Percentiles rank a stretch among this genome's conserved stretches.
phyloP scores from a whole-genome alignment of 2,329 filamentous ascomycete species.

The Aspergillus tamarii region DNA sequence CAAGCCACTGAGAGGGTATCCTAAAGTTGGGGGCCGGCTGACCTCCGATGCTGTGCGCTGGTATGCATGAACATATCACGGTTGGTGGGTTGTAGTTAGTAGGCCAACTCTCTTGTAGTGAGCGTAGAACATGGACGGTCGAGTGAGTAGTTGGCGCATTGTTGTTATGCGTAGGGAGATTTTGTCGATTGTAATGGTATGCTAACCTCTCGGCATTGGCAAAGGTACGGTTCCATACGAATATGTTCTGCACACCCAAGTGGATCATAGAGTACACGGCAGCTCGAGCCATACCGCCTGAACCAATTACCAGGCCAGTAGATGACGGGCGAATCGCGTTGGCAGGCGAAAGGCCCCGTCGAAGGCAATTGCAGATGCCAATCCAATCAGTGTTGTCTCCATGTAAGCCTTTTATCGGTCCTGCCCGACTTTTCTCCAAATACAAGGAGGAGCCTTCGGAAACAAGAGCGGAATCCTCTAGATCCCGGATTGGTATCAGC shows the following conservation, averaged over 20 bases:
- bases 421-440: conserved; percentile 64
- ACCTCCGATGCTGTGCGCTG: conserved; percentile 41
- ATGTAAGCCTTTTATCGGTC: conserved; percentile 69
- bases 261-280: conserved; percentile 46
- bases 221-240: conserved; percentile 42
- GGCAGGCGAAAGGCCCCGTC: conserved; percentile 72
- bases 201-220: conserved; percentile 40
- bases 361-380: conserved; percentile 73
- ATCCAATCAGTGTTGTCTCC: conserved; percentile 85
- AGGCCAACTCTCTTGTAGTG: conserved; percentile 38
- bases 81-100: conserved; percentile 39
- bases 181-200: conserved; percentile 41
- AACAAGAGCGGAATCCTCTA: conserved; percentile 57
- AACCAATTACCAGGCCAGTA: conserved; percentile 64
- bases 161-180: conserved; percentile 25
- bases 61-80: conserved; percentile 43
- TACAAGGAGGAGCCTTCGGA: conserved; percentile 61
- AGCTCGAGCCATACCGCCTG: conserved; percentile 54
- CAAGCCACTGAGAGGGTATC: conserved; percentile 41
- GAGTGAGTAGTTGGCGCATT: conserved; percentile 23
- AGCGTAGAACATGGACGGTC: conserved; percentile 32
- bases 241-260: conserved; percentile 42
- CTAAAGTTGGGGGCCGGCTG: conserved; percentile 39
- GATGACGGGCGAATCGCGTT: conserved; percentile 63
- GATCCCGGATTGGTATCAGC: conserved; percentile 68